Conservation (phyloP, 73 alveolate genomes). For the Tetrahymena malaccensis region DNA sequence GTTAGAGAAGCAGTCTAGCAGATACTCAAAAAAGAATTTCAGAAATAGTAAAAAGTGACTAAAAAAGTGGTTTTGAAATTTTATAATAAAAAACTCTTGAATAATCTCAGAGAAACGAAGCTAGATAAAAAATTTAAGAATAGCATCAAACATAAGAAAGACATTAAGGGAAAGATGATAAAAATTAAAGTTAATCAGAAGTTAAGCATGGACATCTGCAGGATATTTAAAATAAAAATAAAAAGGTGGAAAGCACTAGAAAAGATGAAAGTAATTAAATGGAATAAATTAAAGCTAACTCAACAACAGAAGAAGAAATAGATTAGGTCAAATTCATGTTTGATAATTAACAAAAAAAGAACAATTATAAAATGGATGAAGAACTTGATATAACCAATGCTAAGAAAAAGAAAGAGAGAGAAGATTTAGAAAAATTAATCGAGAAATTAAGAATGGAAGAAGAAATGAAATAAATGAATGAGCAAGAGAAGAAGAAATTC, state of each 20-base stretch:
- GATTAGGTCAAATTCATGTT: neutral
- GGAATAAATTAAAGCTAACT: neutral
- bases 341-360: neutral
- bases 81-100: neutral
- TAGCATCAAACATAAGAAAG: neutral
- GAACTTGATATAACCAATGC: neutral
- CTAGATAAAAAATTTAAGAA: neutral
- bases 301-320: constrained; percentile 1
- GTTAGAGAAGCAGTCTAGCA: neutral
- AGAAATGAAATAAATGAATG: neutral
- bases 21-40: neutral
- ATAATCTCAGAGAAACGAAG: neutral
- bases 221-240: neutral
- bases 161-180: neutral
- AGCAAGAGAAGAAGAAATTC: neutral
- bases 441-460: neutral
- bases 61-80: neutral
- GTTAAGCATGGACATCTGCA: neutral
- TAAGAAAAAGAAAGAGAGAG: neutral
- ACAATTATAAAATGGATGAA: neutral
- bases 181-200: neutral
- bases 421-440: neutral
- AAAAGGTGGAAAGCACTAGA: neutral
- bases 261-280: neutral
- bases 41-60: neutral